These are phyloP conservation scores for Hemisphaericaspora subhashii DNA, from an alignment of 1,139 yeast species.

Conservation along the genomic window DNA sequence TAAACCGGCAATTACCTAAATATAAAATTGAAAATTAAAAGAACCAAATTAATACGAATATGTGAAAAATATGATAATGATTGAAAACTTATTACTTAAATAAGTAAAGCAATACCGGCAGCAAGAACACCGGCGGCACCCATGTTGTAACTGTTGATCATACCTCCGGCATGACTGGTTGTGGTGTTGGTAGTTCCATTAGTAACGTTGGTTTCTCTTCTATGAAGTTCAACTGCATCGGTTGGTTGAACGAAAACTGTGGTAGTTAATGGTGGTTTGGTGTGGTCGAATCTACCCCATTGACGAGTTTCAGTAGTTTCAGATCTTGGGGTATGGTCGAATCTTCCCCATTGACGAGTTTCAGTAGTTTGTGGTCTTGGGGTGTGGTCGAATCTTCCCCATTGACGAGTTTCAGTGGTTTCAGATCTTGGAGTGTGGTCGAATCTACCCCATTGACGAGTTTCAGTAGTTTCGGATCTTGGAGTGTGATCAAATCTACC, in stretches of 20 bases:
- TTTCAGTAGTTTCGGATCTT: constrained; percentile 33
- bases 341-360: constrained; percentile 37
- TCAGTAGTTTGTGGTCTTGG: constrained; percentile 23
- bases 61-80: neutral
- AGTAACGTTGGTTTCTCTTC: constrained; percentile 4
- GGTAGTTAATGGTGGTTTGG: constrained; percentile 29
- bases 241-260: constrained; percentile 23
- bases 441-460: constrained; percentile 46
- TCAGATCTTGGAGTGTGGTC: constrained; percentile 41
- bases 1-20: constrained; percentile 1
- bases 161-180: constrained; percentile 22
- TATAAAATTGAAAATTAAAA: neutral
- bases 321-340: constrained; percentile 36
- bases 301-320: constrained; percentile 40
- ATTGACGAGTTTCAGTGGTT: constrained; percentile 32
- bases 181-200: constrained; percentile 14
- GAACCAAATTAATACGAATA: neutral
- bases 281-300: constrained; percentile 42
- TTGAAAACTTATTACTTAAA: constrained; percentile 10
- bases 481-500: constrained; percentile 53
- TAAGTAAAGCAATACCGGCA: constrained; percentile 32
- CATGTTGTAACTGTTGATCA: constrained; percentile 21
- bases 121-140: constrained; percentile 39
- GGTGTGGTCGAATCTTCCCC: constrained; percentile 51
- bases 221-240: constrained; percentile 12